Evolutionary conservation across 1,284 basidiomycete species (phyloP).

Genomic region (Phaffia rhodozyma): DNA sequence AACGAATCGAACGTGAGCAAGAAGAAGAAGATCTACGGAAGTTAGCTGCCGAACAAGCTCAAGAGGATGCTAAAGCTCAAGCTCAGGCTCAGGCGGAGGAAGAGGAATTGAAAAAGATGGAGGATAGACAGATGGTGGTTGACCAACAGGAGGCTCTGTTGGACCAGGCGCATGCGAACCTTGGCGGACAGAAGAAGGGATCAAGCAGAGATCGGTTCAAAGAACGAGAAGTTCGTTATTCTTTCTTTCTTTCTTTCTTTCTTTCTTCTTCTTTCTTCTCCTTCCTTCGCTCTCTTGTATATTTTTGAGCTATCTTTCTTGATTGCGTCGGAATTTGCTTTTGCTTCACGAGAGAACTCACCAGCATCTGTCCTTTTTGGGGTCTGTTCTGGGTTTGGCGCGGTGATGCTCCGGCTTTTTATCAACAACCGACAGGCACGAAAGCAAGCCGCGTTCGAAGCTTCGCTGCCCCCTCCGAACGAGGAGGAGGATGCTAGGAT

Average conservation of each 20-base stretch:
- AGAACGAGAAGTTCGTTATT: constrained; percentile 13
- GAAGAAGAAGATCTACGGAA: constrained; percentile 16
- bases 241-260: background rate
- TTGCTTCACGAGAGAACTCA: too few relatives aligned
- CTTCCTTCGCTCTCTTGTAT: background rate
- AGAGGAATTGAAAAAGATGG: background rate
- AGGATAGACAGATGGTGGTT: background rate
- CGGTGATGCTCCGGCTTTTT: background rate
- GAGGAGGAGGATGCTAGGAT: constrained; percentile 52
- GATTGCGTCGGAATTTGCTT: too few relatives aligned
- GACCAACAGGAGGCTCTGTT: background rate
- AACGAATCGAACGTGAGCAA: constrained; percentile 13
- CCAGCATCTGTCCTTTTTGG: too few relatives aligned
- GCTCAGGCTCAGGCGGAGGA: constrained; percentile 7
- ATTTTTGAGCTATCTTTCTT: too few relatives aligned
- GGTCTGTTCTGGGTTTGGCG: too few relatives aligned
- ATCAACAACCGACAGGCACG: constrained; percentile 45
- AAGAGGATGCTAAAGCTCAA: too few relatives aligned
- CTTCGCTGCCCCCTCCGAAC: constrained; percentile 48
- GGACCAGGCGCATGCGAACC: background rate
- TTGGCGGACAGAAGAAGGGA: constrained; percentile 10
- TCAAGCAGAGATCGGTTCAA: constrained; percentile 16
- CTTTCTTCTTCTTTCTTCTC: background rate
- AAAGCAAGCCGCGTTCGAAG: constrained; percentile 57
- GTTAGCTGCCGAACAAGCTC: too few relatives aligned